These are phyloP conservation scores for Helotiales sp. DNA, from an alignment of 2,329 filamentous ascomycete species.

Conservation along the genomic window DNA sequence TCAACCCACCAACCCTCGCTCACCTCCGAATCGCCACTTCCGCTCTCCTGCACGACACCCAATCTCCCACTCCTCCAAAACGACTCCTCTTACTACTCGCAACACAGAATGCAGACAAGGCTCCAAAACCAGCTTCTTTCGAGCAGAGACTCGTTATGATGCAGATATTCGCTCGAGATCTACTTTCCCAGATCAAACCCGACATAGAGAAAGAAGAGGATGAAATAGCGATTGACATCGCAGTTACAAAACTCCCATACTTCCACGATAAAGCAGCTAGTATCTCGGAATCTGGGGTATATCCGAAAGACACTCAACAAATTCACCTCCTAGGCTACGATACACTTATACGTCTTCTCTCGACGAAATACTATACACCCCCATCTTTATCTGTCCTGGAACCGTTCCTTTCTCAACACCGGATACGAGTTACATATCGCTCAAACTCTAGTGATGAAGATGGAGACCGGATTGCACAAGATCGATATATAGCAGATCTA, in stretches of 20 bases:
- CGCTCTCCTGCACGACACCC: conserved; percentile 40
- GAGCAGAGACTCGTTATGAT: conserved; percentile 70
- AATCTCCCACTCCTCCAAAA: conserved; percentile 25
- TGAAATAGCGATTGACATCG: conserved; percentile 55
- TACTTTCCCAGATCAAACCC: conserved; percentile 40
- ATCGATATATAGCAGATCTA: conserved; percentile 53
- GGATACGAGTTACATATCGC: conserved; percentile 64
- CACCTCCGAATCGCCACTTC: conserved; percentile 55
- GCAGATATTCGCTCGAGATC: conserved; percentile 63
- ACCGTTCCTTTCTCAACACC: conserved; percentile 63
- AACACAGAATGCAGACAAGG: conserved; percentile 66
- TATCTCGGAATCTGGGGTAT: conserved; percentile 50
- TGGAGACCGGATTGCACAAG: conserved; percentile 56
- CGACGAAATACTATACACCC: conserved; percentile 68
- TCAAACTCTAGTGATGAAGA: conserved; percentile 54
- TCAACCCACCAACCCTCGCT: conserved; percentile 66
- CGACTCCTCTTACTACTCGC: conserved; percentile 60
- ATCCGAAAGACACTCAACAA: conserved; percentile 45
- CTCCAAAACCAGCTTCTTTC: conserved; percentile 66
- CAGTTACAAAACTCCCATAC: conserved; percentile 69
- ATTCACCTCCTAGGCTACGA: conserved; percentile 75
- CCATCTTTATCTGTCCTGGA: conserved; percentile 55
- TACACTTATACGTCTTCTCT: conserved; percentile 70
- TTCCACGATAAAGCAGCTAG: conserved; percentile 70
- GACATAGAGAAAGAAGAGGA: neutral